Conservation (phyloP, 768 basidiomycete species). For the Rhodotorula taiwanensis region DNA sequence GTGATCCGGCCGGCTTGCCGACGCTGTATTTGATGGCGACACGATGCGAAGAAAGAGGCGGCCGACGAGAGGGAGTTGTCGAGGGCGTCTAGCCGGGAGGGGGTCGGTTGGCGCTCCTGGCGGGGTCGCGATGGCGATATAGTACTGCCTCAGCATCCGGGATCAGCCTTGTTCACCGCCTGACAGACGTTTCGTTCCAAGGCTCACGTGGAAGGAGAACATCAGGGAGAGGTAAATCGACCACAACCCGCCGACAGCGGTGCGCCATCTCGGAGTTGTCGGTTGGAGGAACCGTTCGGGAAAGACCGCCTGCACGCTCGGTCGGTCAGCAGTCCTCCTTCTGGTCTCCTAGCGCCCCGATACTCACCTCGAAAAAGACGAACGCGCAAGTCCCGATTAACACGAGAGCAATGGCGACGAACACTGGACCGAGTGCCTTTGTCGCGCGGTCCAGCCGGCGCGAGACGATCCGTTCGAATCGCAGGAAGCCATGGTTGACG, state of each 20-base stretch:
- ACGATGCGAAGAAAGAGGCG: background rate
- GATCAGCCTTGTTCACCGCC: no score
- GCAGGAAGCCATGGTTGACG: conserved; percentile 10
- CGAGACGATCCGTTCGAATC: conserved; percentile 12
- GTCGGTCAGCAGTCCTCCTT: background rate
- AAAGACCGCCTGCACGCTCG: conserved; percentile 35
- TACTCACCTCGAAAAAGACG: conserved; percentile 65
- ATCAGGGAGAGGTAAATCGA: conserved; percentile 30
- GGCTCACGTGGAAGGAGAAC: conserved; percentile 35
- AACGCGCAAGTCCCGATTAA: conserved; percentile 63
- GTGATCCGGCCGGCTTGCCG: no score
- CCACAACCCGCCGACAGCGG: conserved; percentile 16
- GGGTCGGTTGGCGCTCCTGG: conserved; percentile 64
- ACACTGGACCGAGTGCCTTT: conserved; percentile 84
- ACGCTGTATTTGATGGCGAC: no score
- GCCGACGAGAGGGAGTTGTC: background rate
- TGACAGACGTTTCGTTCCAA: no score
- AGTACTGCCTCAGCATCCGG: no score
- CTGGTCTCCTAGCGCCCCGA: conserved; percentile 6
- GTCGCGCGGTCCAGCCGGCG: conserved; percentile 50
- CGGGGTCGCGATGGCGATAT: conserved; percentile 65
- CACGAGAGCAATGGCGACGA: conserved; percentile 69
- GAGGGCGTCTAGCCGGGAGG: conserved; percentile 13
- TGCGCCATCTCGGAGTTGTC: background rate
- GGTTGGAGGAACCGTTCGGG: conserved; percentile 22